Evolutionary conservation across 139 green algal genomes (phyloP).

Genomic region (Chlamydomonas sphaeroides): DNA sequence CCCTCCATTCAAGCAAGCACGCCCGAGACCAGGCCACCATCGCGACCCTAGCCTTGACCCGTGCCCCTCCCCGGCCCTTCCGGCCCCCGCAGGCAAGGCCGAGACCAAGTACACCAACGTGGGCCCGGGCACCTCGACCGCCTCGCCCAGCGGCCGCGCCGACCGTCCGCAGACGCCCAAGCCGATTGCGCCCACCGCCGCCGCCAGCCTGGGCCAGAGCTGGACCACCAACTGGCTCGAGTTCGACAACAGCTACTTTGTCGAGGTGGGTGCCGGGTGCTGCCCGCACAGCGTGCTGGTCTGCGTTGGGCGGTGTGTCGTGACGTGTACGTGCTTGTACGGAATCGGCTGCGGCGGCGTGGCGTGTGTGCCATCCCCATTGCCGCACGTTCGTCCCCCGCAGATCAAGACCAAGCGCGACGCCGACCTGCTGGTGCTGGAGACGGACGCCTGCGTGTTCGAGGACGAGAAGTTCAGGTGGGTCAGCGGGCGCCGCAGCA

Average conservation of each 20-base stretch:
- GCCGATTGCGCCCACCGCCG: not conserved
- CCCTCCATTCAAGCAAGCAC: no score
- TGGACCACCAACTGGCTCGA: conserved; percentile 94
- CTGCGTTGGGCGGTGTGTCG: no score
- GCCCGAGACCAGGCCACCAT: no score
- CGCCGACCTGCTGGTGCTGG: conserved; percentile 88
- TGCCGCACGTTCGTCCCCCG: no score
- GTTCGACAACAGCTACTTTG: conserved; percentile 86
- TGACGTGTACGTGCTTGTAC: no score
- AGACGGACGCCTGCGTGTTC: conserved; percentile 89
- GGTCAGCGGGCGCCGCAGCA: not conserved
- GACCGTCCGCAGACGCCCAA: conserved; percentile 22
- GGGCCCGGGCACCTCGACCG: conserved; percentile 77
- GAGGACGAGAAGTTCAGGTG: conserved; percentile 88
- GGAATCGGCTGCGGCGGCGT: no score
- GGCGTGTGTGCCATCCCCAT: no score
- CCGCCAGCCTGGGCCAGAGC: conserved; percentile 57
- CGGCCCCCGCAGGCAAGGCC: conserved; percentile 55
- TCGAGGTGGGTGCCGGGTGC: conserved; percentile 8
- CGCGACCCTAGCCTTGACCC: no score
- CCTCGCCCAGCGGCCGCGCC: not conserved
- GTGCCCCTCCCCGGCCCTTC: no score
- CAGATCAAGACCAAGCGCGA: conserved; percentile 78
- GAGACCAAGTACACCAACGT: conserved; percentile 87
- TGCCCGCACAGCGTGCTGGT: no score